These are phyloP conservation scores for Polychaeton citri DNA, from an alignment of 2,329 filamentous ascomycete species.

Conservation along the genomic window DNA sequence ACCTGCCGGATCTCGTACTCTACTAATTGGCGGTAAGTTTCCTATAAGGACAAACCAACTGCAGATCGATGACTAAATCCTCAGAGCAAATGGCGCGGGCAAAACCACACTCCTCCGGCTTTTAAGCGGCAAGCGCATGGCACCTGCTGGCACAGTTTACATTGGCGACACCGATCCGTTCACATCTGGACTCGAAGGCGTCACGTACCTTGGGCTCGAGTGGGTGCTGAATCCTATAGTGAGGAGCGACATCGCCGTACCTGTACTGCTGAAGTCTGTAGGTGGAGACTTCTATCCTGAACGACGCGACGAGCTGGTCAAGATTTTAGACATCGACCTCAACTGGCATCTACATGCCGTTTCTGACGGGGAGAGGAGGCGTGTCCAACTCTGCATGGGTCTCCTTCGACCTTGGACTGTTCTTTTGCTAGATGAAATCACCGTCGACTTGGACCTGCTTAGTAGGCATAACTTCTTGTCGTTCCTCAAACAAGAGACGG, in stretches of 20 bases:
- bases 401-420: slow-evolving; percentile 83
- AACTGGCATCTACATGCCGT: slow-evolving; percentile 94
- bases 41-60: background rate
- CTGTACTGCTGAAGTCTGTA: slow-evolving; percentile 69
- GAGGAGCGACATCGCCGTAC: slow-evolving; percentile 84
- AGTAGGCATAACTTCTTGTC: slow-evolving; percentile 70
- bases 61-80: slow-evolving; percentile 16
- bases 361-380: slow-evolving; percentile 76
- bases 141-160: slow-evolving; percentile 58
- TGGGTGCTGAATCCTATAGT: slow-evolving; percentile 98
- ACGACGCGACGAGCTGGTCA: slow-evolving; percentile 73
- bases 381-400: slow-evolving; percentile 95
- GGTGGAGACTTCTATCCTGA: slow-evolving; percentile 73
- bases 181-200: slow-evolving; percentile 75
- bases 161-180: slow-evolving; percentile 85
- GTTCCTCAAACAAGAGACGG: slow-evolving; percentile 80
- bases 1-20: slow-evolving; percentile 70
- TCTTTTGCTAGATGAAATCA: slow-evolving; percentile 87
- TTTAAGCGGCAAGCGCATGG: slow-evolving; percentile 86
- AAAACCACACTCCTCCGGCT: slow-evolving; percentile 95
- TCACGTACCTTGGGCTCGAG: slow-evolving; percentile 93
- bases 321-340: slow-evolving; percentile 82
- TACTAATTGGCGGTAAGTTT: slow-evolving; percentile 66
- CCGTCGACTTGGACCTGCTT: slow-evolving; percentile 85
- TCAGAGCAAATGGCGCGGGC: slow-evolving; percentile 74